These are phyloP conservation scores for Monosporascus sp. DNA, from an alignment of 2,329 filamentous ascomycete genomes.

Conservation along the genomic window DNA sequence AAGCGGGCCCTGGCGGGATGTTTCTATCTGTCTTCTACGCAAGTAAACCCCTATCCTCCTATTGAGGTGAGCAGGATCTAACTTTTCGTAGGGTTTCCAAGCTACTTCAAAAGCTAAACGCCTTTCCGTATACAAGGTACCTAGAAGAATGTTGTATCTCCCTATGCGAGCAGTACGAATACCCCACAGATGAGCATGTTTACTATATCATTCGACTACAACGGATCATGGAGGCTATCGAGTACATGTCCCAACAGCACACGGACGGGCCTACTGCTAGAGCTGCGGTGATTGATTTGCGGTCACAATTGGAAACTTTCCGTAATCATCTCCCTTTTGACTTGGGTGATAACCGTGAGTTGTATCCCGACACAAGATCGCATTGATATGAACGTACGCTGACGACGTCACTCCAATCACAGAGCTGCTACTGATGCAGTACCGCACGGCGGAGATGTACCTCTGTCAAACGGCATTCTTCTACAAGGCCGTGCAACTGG, in stretches of 20 bases:
- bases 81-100: slow-evolving; percentile 24
- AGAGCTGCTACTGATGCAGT: slow-evolving; percentile 34
- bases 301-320: slow-evolving; percentile 28
- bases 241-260: slow-evolving; percentile 18
- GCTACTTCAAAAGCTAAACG: slow-evolving; percentile 32
- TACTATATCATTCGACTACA: slow-evolving; percentile 32
- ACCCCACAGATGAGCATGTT: slow-evolving; percentile 29
- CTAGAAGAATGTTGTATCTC: slow-evolving; percentile 32
- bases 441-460: slow-evolving; percentile 32
- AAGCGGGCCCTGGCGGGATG: slow-evolving; percentile 37
- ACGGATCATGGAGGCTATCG: slow-evolving; percentile 31
- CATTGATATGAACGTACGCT: too few species aligned
- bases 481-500: slow-evolving; percentile 16
- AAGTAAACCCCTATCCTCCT: background rate
- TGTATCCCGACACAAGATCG: background rate
- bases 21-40: slow-evolving; percentile 34
- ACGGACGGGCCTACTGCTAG: slow-evolving; percentile 19
- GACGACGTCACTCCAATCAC: background rate
- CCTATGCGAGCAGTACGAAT: slow-evolving; percentile 26
- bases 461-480: slow-evolving; percentile 34
- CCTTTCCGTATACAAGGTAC: slow-evolving; percentile 26
- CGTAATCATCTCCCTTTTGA: slow-evolving; percentile 22
- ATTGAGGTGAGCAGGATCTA: background rate
- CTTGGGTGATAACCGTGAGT: slow-evolving; percentile 25
- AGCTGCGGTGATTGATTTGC: slow-evolving; percentile 24